Evolutionary conservation across 805 yeast genomes (phyloP), one percentile per base, ranked within the genome.

Genomic region (Wickerhamiella sorbophila): DNA sequence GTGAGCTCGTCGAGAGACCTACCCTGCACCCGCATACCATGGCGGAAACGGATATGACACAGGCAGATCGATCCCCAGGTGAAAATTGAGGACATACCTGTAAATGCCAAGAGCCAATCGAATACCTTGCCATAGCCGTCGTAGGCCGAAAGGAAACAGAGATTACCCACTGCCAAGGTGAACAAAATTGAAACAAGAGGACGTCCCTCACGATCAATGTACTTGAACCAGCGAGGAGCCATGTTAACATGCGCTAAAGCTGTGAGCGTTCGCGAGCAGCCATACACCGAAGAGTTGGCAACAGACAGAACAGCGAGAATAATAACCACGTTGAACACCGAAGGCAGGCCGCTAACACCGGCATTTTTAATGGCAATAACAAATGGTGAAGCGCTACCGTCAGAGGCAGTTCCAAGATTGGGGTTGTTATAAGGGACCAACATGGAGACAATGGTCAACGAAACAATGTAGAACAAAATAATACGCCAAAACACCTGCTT

Each of bases 401-500:
- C 74, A 44, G 64, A 44, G 72, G 71, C 45, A 5, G 60, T 44
- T 24, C 72, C 53, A 43, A 74, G 61, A 48, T 71, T 54, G 3
- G 59, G 54, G 44, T 71, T 71, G 42, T 63, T 61, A 52, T 65
- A 76, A 12, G 83, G 83, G 26, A 79, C 85, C 48, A 79, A 62
- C 49, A 79, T 73, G 36, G 81, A 75, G 52, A 63, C 69, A 51
- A 67, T 66, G 48, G 58, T 76, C 56, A 57, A 70, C 49, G 71
- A 63, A 15, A 64, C 57, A 54, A 79, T 64, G 59, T 79, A 79
- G 53, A 79, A 77, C 50, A 78, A 58, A 18, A 75, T 60, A 46
- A 82, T 77, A 60, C 87, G 70, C 86, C 87, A 79, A 61, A 82
- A 79, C 2, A 79, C 82, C 62, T 80, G 85, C 59, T 79, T 79